These are phyloP conservation scores for Gynochthodes officinalis DNA, from an alignment of 257 asterid species.

Conservation along the genomic window DNA sequence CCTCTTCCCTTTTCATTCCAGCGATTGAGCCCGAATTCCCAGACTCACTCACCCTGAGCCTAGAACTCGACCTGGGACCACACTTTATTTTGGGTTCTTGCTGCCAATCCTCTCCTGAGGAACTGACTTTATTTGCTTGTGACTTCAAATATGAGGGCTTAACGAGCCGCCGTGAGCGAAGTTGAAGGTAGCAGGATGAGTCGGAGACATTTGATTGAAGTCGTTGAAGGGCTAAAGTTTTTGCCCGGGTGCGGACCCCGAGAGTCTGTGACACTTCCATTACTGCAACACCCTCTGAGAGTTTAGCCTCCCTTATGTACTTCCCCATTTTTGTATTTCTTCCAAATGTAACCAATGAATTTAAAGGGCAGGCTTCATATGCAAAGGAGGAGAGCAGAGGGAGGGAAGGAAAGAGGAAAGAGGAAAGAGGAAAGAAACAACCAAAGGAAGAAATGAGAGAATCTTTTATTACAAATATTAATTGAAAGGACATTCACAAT, in stretches of 20 bases:
- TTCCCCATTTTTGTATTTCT: constrained; percentile 40
- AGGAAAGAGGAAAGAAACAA: not conserved
- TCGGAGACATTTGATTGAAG: constrained; percentile 22
- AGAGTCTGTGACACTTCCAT: constrained; percentile 51
- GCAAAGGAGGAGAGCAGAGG: not conserved
- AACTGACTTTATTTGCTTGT: not conserved
- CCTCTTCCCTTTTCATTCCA: constrained; percentile 10
- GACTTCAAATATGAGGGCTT: constrained; percentile 11
- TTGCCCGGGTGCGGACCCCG: constrained; percentile 76
- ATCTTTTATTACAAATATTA: not conserved
- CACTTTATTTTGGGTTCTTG: not conserved
- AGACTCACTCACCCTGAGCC: constrained; percentile 14
- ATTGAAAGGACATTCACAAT: no score
- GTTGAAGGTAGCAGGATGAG: constrained; percentile 37
- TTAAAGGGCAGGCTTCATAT: not conserved
- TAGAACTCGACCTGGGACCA: not conserved
- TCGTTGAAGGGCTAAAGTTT: constrained; percentile 70
- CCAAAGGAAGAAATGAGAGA: not conserved
- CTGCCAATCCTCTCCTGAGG: not conserved
- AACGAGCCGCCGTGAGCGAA: constrained; percentile 43
- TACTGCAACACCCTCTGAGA: constrained; percentile 42
- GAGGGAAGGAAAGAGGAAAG: not conserved
- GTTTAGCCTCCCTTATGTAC: constrained; percentile 47
- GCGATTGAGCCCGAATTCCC: constrained; percentile 29
- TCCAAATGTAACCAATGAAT: not conserved